Evolutionary conservation across 1,139 yeast genomes (phyloP).

Genomic region (Pichia sp.): DNA sequence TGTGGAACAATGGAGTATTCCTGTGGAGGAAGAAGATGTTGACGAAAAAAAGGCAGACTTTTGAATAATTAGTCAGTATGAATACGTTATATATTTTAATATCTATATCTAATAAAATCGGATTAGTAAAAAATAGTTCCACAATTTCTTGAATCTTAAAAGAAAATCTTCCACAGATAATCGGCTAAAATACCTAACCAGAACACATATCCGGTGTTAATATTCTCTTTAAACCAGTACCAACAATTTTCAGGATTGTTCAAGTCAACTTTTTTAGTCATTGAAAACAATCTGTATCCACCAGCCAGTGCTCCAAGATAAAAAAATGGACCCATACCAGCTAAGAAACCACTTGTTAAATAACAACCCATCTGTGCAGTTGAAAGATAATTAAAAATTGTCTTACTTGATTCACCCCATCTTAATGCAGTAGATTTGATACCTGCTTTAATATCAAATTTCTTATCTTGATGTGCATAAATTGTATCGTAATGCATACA

Average conservation of each 20-base stretch:
- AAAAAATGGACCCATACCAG: slow-evolving; percentile 86
- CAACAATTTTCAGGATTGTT: slow-evolving; percentile 80
- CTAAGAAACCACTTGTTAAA: slow-evolving; percentile 68
- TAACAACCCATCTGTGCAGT: slow-evolving; percentile 61
- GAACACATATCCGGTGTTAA: slow-evolving; percentile 72
- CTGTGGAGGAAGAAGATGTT: slow-evolving; percentile 71
- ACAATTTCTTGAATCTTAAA: not conserved
- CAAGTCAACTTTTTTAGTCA: slow-evolving; percentile 67
- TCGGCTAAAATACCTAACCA: slow-evolving; percentile 75
- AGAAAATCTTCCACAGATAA: slow-evolving; percentile 37
- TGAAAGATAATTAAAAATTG: slow-evolving; percentile 57
- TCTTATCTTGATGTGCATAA: slow-evolving; percentile 96
- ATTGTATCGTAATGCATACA: slow-evolving; percentile 93
- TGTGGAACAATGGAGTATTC: slow-evolving; percentile 90
- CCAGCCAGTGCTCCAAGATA: slow-evolving; percentile 60
- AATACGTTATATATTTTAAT: not conserved
- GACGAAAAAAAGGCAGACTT: slow-evolving; percentile 23
- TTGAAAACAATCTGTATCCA: slow-evolving; percentile 57
- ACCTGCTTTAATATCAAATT: slow-evolving; percentile 80
- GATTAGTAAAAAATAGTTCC: too few species aligned
- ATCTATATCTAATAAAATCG: not conserved
- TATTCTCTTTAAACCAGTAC: slow-evolving; percentile 70
- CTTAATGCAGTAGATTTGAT: slow-evolving; percentile 91
- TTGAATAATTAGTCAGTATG: not conserved
- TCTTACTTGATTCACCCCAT: slow-evolving; percentile 79